Conservation (phyloP, 2,329 filamentous ascomycete genomes). For the Fonsecaea pugnacius region DNA sequence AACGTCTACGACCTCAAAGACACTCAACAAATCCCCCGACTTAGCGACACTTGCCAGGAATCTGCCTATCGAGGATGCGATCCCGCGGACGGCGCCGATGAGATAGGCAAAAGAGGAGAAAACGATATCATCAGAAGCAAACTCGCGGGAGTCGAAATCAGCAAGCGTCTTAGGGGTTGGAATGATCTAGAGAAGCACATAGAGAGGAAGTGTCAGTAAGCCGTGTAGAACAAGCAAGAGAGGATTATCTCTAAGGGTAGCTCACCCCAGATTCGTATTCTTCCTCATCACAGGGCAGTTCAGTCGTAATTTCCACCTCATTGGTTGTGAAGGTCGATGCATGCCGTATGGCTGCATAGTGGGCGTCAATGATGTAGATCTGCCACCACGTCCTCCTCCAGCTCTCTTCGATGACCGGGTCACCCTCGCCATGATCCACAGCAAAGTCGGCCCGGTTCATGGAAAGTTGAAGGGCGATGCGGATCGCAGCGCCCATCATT, state of each 20-base stretch:
- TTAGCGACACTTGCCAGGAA: constrained; percentile 30
- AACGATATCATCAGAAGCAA: constrained; percentile 32
- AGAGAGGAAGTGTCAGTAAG: not conserved
- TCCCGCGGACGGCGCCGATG: constrained; percentile 39
- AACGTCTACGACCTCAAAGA: constrained; percentile 46
- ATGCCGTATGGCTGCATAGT: constrained; percentile 21
- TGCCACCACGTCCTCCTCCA: constrained; percentile 46
- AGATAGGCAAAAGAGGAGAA: constrained; percentile 46
- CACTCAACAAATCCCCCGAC: constrained; percentile 38
- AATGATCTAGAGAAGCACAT: constrained; percentile 33
- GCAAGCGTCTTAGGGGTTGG: constrained; percentile 40
- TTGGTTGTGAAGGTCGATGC: constrained; percentile 14
- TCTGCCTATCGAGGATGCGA: constrained; percentile 39
- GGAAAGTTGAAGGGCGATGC: constrained; percentile 36
- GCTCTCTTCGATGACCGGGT: constrained; percentile 39
- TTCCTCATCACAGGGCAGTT: constrained; percentile 44
- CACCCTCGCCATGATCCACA: constrained; percentile 62
- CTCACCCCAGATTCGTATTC: constrained; percentile 33
- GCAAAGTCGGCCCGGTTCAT: constrained; percentile 38
- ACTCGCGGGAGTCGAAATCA: constrained; percentile 44
- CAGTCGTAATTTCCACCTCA: constrained; percentile 34
- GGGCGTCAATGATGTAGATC: constrained; percentile 34
- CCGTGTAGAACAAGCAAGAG: not conserved
- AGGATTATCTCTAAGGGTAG: not conserved
- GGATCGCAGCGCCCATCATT: constrained; percentile 46